Percentiles rank a stretch among this genome's conserved stretches.
These are phyloP conservation scores for Crithidia thermophila DNA, from an alignment of 208 protist species.

Conservation along the genomic window DNA sequence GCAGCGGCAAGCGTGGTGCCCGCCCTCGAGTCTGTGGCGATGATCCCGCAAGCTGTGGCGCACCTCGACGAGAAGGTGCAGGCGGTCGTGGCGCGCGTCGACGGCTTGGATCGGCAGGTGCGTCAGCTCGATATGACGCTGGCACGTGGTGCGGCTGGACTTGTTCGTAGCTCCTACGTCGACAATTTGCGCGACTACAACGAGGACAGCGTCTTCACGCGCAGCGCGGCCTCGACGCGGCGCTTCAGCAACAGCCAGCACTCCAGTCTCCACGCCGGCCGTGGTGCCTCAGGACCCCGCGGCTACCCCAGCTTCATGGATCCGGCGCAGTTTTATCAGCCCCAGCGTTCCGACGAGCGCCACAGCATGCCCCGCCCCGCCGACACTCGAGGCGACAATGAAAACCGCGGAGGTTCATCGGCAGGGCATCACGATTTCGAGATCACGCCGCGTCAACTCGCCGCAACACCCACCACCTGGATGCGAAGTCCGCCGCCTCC, in stretches of 20 bases:
- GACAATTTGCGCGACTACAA: neutral
- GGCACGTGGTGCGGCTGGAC: neutral
- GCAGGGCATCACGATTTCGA: too few relatives aligned
- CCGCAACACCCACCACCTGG: too few relatives aligned
- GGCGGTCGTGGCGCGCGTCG: slow-evolving; percentile 33
- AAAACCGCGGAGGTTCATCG: too few relatives aligned
- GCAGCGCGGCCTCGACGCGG: slow-evolving; percentile 19
- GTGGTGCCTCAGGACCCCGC: neutral
- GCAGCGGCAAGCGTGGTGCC: neutral
- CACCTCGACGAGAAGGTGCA: slow-evolving; percentile 45
- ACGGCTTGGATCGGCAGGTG: slow-evolving; percentile 44
- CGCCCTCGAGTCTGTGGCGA: neutral
- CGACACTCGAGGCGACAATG: too few relatives aligned
- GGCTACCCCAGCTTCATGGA: neutral
- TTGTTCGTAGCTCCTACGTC: neutral
- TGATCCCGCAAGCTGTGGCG: slow-evolving; percentile 35
- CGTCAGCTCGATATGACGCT: slow-evolving; percentile 33
- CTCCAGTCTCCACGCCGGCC: slow-evolving; percentile 4
- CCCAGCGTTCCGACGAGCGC: too few relatives aligned
- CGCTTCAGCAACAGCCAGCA: slow-evolving; percentile 6
- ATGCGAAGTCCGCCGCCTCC: neutral
- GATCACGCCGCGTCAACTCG: too few relatives aligned
- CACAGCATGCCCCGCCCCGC: too few relatives aligned
- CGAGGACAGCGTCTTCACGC: slow-evolving; percentile 12
- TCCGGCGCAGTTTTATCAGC: neutral